Base-by-base conservation (phyloP, 1,284 basidiomycete genomes). In the Malassezia yamatoensis region DNA sequence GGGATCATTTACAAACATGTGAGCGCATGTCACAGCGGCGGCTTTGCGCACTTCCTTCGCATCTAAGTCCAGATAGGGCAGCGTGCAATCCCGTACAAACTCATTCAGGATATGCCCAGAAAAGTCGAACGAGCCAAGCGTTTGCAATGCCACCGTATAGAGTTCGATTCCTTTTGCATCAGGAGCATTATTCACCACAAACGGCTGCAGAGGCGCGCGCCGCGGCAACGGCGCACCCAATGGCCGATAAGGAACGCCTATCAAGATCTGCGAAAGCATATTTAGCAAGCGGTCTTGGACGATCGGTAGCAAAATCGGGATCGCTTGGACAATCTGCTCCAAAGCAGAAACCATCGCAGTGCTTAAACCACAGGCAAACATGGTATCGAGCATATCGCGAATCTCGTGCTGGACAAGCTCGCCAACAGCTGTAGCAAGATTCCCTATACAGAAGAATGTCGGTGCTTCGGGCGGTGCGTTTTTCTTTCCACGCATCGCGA, bases 371-470 rank as follows among this genome's bases (percentile, higher is more conserved):
- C 87, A 94, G 0, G 85, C 86, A 75, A 98, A 90, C 87, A 98
- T 98, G 47, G 96, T 80, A 72, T 96, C 90, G 34, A 99, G 82
- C 64, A 96, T 85, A 70, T 98, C 94, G 75, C 96, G 94, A 66
- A 98, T 81, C 55, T 94, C 81, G 70, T 91, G 89, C 0, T 94
- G 96, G 49, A 99, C 79, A 72, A 91, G 93, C 1, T 91, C 90
- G 0, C 94, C 94, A 37, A 99, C 90, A 5, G 94, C 90, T 0
- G 85, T 83, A 1, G 91, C 90, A 49, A 98, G 80, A 88, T 96
- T 91, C 35, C 90, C 90, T 47, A 98, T 83, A 76, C 94, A 98
- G 78, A 96, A 88, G 73, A 99, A 98, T 63, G 98, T 91, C 0
- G 93, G 88, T 60, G 89, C 89, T 77, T 96, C 93, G 13, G 87